A percentile compares a stretch with the other conserved stretches of the same genome.
Conservation (phyloP, 176 grass and related monocot species). For the Aegilops speltoides region DNA sequence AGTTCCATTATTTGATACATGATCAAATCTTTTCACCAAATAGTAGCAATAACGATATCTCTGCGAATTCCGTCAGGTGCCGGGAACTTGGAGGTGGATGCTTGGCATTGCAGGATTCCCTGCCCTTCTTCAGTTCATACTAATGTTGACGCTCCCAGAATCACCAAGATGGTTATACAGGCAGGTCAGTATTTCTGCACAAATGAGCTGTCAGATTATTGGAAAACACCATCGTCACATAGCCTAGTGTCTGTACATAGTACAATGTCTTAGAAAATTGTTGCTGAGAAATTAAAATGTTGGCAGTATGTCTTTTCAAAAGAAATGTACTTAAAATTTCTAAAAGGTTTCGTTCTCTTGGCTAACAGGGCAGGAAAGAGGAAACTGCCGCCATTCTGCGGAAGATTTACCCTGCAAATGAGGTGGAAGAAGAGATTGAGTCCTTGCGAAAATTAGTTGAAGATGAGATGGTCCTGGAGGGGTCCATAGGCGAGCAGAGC, state of each 20-base stretch:
- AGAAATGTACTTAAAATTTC: neutral
- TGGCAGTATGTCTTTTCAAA: neutral
- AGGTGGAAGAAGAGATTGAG: constrained; percentile 94
- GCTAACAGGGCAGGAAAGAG: constrained; percentile 76
- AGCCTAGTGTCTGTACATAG: neutral
- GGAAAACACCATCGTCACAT: neutral
- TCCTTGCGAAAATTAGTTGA: constrained; percentile 67
- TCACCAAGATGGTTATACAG: constrained; percentile 96
- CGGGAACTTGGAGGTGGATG: constrained; percentile 98
- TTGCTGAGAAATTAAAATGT: neutral
- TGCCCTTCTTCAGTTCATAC: constrained; percentile 75
- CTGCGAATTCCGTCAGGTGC: constrained; percentile 33
- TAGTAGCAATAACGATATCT: neutral
- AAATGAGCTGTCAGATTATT: neutral
- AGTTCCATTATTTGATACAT: neutral
- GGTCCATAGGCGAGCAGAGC: constrained; percentile 57
- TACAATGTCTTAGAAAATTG: neutral
- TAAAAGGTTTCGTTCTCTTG: neutral
- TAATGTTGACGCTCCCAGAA: constrained; percentile 89
- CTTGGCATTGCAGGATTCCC: constrained; percentile 89
- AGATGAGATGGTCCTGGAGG: constrained; percentile 73
- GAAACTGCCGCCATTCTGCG: constrained; percentile 71
- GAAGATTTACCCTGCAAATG: constrained; percentile 81
- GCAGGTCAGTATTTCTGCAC: constrained; percentile 45
- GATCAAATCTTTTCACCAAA: neutral